These are phyloP conservation scores for Magnusiomyces tetraspermus DNA, from an alignment of 1,139 yeast genomes.

Conservation along the genomic window DNA sequence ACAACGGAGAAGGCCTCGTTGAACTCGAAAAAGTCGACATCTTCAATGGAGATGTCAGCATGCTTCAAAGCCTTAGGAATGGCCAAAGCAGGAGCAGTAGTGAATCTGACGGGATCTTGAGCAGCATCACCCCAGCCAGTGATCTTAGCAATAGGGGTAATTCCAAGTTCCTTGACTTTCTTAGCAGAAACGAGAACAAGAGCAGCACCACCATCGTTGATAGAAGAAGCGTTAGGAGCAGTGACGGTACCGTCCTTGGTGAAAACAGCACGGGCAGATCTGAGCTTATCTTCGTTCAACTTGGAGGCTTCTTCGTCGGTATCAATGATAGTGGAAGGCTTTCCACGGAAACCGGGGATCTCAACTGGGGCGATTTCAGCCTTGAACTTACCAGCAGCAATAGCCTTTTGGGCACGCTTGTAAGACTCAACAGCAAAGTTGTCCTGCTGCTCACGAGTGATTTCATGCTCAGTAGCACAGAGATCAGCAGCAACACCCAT, in stretches of 20 bases:
- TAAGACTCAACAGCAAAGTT: conserved; percentile 82
- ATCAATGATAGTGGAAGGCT: conserved; percentile 66
- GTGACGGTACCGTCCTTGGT: conserved; percentile 82
- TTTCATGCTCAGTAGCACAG: conserved; percentile 64
- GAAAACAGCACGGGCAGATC: conserved; percentile 84
- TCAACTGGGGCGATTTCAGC: conserved; percentile 78
- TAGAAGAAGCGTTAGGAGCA: conserved; percentile 91
- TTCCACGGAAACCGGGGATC: conserved; percentile 84
- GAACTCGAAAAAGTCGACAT: conserved; percentile 77
- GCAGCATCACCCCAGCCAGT: conserved; percentile 98
- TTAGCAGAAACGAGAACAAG: conserved; percentile 73
- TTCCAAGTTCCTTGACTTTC: conserved; percentile 71
- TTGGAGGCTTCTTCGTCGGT: conserved; percentile 73
- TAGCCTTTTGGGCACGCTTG: conserved; percentile 73
- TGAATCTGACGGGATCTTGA: conserved; percentile 84
- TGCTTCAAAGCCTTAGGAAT: conserved; percentile 91
- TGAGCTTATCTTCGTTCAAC: conserved; percentile 65
- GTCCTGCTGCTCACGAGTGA: conserved; percentile 71
- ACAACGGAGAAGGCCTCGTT: conserved; percentile 97
- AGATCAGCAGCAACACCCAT: conserved; percentile 98
- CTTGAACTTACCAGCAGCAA: conserved; percentile 67
- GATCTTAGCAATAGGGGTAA: conserved; percentile 81
- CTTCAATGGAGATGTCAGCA: conserved; percentile 53
- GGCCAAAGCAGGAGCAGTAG: conserved; percentile 89
- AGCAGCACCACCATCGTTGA: conserved; percentile 98